phyloP scores from a whole-genome alignment of 176 grass and related monocot genomes.

The Olyra latifolia region DNA sequence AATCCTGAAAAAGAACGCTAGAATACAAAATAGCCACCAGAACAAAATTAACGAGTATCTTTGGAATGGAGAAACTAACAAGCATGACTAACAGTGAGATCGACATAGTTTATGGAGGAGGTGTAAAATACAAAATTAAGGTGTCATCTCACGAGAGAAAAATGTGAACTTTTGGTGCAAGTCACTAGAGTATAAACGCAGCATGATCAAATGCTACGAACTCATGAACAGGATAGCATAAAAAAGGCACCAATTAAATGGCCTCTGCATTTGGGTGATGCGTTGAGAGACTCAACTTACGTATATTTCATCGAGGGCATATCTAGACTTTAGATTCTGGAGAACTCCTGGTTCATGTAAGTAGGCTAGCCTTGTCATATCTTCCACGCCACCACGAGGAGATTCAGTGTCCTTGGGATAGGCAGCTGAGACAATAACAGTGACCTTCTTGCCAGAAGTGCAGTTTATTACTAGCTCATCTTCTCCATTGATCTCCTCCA shows the following conservation, averaged over 20 bases:
- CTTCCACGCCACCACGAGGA: slow-evolving; percentile 74
- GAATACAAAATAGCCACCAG: no score
- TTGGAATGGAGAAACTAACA: no score
- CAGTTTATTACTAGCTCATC: slow-evolving; percentile 55
- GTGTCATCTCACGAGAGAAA: background rate
- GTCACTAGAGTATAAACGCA: background rate
- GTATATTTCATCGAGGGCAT: slow-evolving; percentile 78
- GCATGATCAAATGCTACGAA: background rate
- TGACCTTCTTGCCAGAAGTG: slow-evolving; percentile 74
- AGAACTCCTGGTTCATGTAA: slow-evolving; percentile 90
- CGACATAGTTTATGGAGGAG: background rate
- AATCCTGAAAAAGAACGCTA: no score
- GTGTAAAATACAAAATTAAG: background rate
- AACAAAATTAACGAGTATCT: no score
- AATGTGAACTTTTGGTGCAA: background rate
- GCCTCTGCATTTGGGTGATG: background rate
- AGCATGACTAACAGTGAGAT: background rate
- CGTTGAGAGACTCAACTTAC: slow-evolving; percentile 53
- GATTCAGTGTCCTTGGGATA: slow-evolving; percentile 93
- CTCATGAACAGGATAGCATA: background rate
- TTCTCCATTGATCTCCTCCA: slow-evolving; percentile 61
- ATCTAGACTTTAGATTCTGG: slow-evolving; percentile 86
- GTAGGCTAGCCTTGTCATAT: slow-evolving; percentile 94
- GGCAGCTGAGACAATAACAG: slow-evolving; percentile 37
- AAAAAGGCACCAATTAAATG: background rate